A percentile compares a stretch with the other conserved stretches of the same genome.
Evolutionary conservation across 1,284 basidiomycete species (phyloP).

Genomic region (Singerocomus inundabilis): DNA sequence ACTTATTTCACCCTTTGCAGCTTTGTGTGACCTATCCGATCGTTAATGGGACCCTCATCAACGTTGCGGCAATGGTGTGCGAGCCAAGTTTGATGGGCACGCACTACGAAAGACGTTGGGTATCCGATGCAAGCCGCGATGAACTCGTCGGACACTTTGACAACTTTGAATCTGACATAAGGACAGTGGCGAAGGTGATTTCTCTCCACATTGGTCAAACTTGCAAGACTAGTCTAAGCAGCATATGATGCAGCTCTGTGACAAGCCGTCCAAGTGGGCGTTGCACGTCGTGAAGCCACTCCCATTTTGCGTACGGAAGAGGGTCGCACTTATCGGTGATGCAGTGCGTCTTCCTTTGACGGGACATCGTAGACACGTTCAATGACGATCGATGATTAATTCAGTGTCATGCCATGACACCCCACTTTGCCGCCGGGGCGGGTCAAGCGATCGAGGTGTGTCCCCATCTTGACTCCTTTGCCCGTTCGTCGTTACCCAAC

Average conservation of each 20-base stretch:
- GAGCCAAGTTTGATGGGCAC: conserved; percentile 37
- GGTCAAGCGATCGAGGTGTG: conserved; percentile 34
- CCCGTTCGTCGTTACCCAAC: not conserved
- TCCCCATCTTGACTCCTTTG: not conserved
- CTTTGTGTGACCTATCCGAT: conserved; percentile 45
- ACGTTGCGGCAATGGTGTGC: conserved; percentile 39
- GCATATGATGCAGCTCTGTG: conserved; percentile 13
- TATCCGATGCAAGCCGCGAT: conserved; percentile 30
- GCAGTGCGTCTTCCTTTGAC: conserved; percentile 24
- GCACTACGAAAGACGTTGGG: conserved; percentile 37
- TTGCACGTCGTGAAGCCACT: conserved; percentile 34
- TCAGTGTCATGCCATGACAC: conserved; percentile 34
- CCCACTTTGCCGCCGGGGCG: conserved; percentile 30
- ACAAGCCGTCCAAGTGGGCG: conserved; percentile 30
- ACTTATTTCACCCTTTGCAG: conserved; percentile 22
- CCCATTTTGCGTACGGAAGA: conserved; percentile 30
- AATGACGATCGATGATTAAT: not conserved
- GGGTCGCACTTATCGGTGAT: conserved; percentile 38
- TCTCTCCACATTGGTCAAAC: no score
- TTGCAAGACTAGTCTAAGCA: not conserved
- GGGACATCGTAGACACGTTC: not conserved
- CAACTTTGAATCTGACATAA: conserved; percentile 45
- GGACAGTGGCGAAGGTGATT: conserved; percentile 40
- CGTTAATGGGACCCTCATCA: conserved; percentile 40
- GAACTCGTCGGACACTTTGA: conserved; percentile 32